Evolutionary conservation across 129 eudicot species (phyloP).

Genomic region (Ambrosia artemisiifolia): DNA sequence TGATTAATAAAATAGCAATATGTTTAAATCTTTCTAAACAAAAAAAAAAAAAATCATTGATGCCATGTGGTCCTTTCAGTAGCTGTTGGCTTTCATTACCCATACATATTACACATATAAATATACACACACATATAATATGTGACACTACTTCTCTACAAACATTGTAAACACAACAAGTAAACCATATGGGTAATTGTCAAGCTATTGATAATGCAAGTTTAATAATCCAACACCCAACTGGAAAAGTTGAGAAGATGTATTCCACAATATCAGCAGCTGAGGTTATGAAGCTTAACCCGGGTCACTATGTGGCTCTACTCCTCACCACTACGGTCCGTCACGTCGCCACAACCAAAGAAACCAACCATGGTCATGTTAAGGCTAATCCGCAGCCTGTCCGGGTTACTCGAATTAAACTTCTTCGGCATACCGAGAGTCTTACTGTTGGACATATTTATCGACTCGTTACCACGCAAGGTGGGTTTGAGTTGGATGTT

Average conservation of each 20-base stretch:
- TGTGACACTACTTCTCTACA: not conserved
- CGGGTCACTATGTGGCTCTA: conserved; percentile 90
- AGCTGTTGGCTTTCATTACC: conserved; percentile 18
- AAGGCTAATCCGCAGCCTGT: conserved; percentile 33
- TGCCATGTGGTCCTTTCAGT: conserved; percentile 32
- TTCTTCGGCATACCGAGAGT: conserved; percentile 69
- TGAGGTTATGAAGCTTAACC: conserved; percentile 78
- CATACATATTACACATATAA: not conserved
- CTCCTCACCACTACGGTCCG: conserved; percentile 78
- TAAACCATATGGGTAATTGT: conserved; percentile 74
- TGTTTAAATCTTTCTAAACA: not conserved
- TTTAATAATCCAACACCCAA: conserved; percentile 73
- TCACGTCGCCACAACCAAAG: not conserved
- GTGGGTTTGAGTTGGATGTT: conserved; percentile 29
- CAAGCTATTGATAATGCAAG: conserved; percentile 95
- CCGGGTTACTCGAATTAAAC: conserved; percentile 76
- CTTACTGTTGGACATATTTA: conserved; percentile 83
- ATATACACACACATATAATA: not conserved
- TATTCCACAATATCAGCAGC: conserved; percentile 58
- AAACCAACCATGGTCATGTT: not conserved
- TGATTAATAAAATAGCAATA: not conserved
- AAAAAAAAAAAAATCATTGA: conserved; percentile 19
- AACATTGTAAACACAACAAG: not conserved
- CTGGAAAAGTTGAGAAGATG: conserved; percentile 55
- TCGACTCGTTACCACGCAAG: conserved; percentile 80